Percentiles rank a stretch among this genome's conserved stretches.
Evolutionary conservation across 2,329 filamentous ascomycete species (phyloP).

Genomic region (Scolecobasidium constrictum): DNA sequence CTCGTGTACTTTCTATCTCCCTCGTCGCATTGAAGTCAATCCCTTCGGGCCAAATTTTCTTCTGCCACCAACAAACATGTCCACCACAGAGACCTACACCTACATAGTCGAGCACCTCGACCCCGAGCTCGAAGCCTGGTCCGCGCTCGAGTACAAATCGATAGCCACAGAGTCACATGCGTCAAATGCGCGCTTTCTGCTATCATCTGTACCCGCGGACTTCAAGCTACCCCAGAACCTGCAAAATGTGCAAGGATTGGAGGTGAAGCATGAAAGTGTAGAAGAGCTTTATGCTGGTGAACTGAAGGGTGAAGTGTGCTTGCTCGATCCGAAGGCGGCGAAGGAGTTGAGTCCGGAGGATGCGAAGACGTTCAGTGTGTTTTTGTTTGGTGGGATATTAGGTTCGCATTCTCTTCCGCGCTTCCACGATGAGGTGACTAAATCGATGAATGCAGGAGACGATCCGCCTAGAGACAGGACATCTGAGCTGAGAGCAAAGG

Average conservation of each 20-base stretch:
- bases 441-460: conserved; percentile 50
- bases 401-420: conserved; percentile 42
- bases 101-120: conserved; percentile 97
- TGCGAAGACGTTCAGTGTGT: conserved; percentile 73
- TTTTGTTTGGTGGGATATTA: conserved; percentile 91
- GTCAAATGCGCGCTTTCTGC: conserved; percentile 58
- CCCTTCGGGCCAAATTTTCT: no score
- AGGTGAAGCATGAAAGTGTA: conserved; percentile 64
- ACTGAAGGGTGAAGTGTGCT: conserved; percentile 67
- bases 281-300: conserved; percentile 68
- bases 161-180: conserved; percentile 73
- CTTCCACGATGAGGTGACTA: neutral
- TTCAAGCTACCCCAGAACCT: conserved; percentile 53
- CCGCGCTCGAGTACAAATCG: conserved; percentile 78
- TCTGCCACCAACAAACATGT: no score
- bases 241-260: conserved; percentile 49
- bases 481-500: conserved; percentile 88
- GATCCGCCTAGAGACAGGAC: conserved; percentile 92
- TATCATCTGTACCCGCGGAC: conserved; percentile 65
- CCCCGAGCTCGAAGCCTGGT: conserved; percentile 88
- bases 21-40: no score
- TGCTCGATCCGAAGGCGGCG: conserved; percentile 76
- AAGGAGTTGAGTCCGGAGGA: conserved; percentile 78
- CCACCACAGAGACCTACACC: conserved; percentile 37
- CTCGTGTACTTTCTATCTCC: no score